Percentiles rank a stretch among this genome's conserved stretches.
These are phyloP conservation scores for Tolypocladium capitatum DNA, from an alignment of 2,329 filamentous ascomycete genomes.

Conservation along the genomic window DNA sequence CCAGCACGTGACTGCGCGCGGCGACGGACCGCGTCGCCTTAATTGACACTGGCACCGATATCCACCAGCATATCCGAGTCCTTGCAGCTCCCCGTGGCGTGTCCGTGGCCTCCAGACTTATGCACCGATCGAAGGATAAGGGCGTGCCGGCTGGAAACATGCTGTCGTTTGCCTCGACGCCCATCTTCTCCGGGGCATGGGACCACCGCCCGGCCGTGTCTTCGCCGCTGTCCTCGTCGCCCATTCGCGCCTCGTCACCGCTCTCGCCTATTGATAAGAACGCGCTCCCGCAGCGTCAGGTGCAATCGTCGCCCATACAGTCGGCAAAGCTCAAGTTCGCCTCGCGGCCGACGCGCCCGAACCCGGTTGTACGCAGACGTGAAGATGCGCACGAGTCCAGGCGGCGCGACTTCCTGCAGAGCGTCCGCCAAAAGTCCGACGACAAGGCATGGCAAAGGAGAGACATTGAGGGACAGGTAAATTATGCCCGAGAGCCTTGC, in stretches of 20 bases:
- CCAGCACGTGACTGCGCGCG: not conserved
- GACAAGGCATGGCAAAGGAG: slow-evolving; percentile 46
- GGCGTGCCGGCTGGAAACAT: slow-evolving; percentile 15
- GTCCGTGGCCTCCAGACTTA: slow-evolving; percentile 4
- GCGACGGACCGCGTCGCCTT: not conserved
- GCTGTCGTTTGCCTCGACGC: slow-evolving; percentile 28
- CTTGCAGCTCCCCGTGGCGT: not conserved
- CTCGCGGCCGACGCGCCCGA: slow-evolving; percentile 43
- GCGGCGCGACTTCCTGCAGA: slow-evolving; percentile 56
- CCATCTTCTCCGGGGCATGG: slow-evolving; percentile 30
- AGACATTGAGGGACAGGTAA: slow-evolving; percentile 44
- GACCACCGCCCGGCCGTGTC: slow-evolving; percentile 33
- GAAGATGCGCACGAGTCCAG: slow-evolving; percentile 52
- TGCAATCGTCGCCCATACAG: slow-evolving; percentile 31
- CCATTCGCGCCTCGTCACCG: slow-evolving; percentile 37
- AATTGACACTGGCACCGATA: not conserved
- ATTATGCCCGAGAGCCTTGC: not conserved
- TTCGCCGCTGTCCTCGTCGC: slow-evolving; percentile 47
- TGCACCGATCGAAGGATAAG: slow-evolving; percentile 21
- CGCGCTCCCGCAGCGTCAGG: slow-evolving; percentile 24
- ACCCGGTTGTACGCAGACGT: slow-evolving; percentile 46
- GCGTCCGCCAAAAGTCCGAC: slow-evolving; percentile 46
- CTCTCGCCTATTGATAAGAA: slow-evolving; percentile 31
- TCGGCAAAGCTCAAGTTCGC: slow-evolving; percentile 35
- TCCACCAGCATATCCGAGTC: not conserved